Conservation (phyloP, 192 early-diverging fungal genomes). For the Neocallimastix lanati region DNA sequence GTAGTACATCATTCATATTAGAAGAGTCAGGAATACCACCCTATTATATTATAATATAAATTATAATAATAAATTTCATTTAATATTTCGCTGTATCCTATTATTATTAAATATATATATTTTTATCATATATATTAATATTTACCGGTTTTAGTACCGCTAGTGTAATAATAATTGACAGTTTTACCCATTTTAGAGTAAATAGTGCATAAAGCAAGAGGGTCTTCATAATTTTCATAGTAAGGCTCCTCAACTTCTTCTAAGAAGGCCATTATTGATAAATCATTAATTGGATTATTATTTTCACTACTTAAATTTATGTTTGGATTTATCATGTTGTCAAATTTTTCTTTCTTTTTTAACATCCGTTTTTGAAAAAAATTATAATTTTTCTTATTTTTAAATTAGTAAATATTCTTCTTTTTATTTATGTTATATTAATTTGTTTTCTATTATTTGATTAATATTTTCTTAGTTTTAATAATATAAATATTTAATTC, state of each 20-base stretch:
- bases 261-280: neutral
- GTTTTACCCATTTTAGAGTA: neutral
- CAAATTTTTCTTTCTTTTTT: neutral
- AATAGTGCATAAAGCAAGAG: neutral
- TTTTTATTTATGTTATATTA: no score
- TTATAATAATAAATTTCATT: no score
- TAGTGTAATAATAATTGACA: neutral
- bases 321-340: neutral
- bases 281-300: neutral
- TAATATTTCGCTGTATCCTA: no score
- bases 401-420: no score
- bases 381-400: no score
- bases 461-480: no score
- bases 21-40: neutral
- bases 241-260: neutral
- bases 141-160: neutral
- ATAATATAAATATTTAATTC: no score
- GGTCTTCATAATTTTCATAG: neutral
- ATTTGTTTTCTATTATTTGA: no score
- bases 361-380: neutral
- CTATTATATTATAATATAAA: neutral
- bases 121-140: no score
- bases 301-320: neutral
- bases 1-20: neutral
- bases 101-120: no score